Conservation (phyloP, 805 yeast genomes). For the Ogataea angusta region DNA sequence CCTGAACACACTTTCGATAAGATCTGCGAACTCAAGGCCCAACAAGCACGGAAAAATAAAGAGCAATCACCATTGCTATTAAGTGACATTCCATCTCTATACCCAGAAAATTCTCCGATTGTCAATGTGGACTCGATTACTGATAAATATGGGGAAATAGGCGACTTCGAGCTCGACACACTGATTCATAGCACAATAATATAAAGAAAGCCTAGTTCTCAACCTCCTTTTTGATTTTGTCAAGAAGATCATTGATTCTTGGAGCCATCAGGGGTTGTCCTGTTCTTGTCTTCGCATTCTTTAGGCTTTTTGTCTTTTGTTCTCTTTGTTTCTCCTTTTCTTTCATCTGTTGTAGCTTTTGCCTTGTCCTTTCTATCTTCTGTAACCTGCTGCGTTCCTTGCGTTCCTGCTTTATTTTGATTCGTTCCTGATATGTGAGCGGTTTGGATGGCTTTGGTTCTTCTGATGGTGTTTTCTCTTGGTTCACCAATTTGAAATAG, state of each 20-base stretch:
- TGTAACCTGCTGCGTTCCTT: constrained; percentile 41
- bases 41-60: constrained; percentile 2
- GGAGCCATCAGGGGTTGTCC: constrained; percentile 96
- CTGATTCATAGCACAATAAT: constrained; percentile 13
- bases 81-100: not conserved
- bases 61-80: constrained; percentile 6
- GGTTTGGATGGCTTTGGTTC: constrained; percentile 32
- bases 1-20: constrained; percentile 7
- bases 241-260: constrained; percentile 71
- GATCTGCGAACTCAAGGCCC: not conserved
- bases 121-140: constrained; percentile 18
- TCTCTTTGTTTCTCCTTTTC: constrained; percentile 42
- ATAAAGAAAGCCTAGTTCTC: constrained; percentile 3
- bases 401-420: constrained; percentile 44
- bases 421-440: constrained; percentile 42
- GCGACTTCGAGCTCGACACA: constrained; percentile 12
- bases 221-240: constrained; percentile 60
- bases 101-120: not conserved
- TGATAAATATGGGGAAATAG: constrained; percentile 12
- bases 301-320: constrained; percentile 40
- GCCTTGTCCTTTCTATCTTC: constrained; percentile 38
- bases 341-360: constrained; percentile 31
- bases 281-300: constrained; percentile 51
- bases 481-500: constrained; percentile 74
- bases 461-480: constrained; percentile 39